A percentile compares a stretch with the other conserved stretches of the same genome.
Evolutionary conservation across 2,329 filamentous ascomycete species (phyloP).

Genomic region (Microcyclospora tardicrescens): DNA sequence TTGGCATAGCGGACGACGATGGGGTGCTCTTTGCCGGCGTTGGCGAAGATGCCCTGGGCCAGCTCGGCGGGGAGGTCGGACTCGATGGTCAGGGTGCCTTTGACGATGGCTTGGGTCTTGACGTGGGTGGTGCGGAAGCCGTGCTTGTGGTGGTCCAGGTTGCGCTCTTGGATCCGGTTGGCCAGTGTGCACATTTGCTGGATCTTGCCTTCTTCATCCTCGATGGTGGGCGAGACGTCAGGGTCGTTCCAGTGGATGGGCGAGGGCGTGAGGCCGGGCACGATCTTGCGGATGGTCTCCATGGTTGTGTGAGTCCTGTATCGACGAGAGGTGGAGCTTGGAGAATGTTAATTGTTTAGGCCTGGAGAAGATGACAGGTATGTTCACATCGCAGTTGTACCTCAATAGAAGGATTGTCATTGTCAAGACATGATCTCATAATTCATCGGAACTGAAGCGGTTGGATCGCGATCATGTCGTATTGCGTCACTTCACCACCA

Average conservation of each 20-base stretch:
- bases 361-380: no score
- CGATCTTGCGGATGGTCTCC: no score
- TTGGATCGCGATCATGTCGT: conserved; percentile 5
- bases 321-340: no score
- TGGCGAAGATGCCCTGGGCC: conserved; percentile 8
- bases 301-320: no score
- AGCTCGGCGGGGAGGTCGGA: conserved; percentile 13
- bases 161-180: conserved; percentile 9
- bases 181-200: conserved; percentile 6
- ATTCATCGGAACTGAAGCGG: no score
- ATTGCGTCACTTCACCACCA: conserved; percentile 5
- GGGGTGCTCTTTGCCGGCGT: conserved; percentile 8
- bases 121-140: conserved; percentile 11
- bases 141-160: conserved; percentile 11
- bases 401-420: no score
- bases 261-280: no score
- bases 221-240: conserved; percentile 2
- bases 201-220: conserved; percentile 8
- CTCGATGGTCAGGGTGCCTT: conserved; percentile 10
- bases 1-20: conserved; percentile 12
- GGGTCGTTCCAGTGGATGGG: conserved; percentile 2
- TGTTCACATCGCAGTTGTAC: no score
- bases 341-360: no score
- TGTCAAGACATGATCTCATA: no score
- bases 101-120: conserved; percentile 13